Conservation (phyloP, 2,329 filamentous ascomycete genomes). For the Fusarium tuaranense region DNA sequence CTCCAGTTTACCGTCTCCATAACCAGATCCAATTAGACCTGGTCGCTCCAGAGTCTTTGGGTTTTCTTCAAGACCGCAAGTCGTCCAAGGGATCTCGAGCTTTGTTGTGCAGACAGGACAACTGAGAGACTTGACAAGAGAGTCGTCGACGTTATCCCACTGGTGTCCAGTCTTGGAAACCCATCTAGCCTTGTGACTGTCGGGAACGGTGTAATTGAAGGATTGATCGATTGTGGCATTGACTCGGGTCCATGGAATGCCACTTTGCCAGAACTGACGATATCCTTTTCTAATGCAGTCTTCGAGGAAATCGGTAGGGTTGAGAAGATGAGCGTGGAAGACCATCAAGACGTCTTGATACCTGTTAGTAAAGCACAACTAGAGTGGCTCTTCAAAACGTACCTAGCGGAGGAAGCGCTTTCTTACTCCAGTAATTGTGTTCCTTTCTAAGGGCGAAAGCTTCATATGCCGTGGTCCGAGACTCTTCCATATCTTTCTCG, state of each 20-base stretch:
- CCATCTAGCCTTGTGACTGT: conserved; percentile 58
- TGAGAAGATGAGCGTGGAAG: conserved; percentile 79
- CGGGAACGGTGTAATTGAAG: conserved; percentile 63
- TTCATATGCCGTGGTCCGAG: conserved; percentile 6
- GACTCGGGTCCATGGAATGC: conserved; percentile 72
- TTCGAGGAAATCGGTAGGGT: conserved; percentile 65
- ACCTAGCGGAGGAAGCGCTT: conserved; percentile 40
- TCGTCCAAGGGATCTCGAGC: conserved; percentile 66
- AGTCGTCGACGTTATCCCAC: conserved; percentile 68
- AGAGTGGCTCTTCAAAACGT: neutral
- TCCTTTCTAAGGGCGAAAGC: conserved; percentile 7
- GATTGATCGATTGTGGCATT: conserved; percentile 65
- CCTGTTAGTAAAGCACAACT: neutral
- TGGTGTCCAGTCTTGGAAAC: conserved; percentile 55
- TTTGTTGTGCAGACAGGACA: conserved; percentile 56
- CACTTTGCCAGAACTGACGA: conserved; percentile 61
- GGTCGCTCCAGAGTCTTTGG: conserved; percentile 28
- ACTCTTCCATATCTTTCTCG: conserved; percentile 19
- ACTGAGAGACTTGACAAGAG: conserved; percentile 54
- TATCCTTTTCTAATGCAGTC: conserved; percentile 37
- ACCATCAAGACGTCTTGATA: conserved; percentile 75
- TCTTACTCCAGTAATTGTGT: conserved; percentile 28
- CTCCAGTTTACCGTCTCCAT: conserved; percentile 68
- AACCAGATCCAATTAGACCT: conserved; percentile 64
- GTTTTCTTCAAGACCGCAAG: conserved; percentile 43